Evolutionary conservation across 2,329 filamentous ascomycete genomes (phyloP), one percentile per base, ranked within the genome.

Genomic region (Diaporthe caulivora): DNA sequence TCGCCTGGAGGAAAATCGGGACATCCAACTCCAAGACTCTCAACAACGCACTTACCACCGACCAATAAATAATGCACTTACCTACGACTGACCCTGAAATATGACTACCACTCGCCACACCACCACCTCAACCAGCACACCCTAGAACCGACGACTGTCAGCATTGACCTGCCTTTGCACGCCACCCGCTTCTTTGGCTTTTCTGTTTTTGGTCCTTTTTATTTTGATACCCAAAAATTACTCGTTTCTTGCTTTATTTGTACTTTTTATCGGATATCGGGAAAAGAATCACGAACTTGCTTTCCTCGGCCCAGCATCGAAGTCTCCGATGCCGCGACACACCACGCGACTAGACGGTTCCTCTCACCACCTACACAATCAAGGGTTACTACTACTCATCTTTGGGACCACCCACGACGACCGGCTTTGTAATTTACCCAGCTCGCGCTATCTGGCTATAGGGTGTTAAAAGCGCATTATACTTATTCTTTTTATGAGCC

Each of bases 171-270:
- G 29, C 55, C 51, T 51, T 60, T 42, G 34, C 51, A 51, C 44
- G 18, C 62, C 62, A 10, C 31, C 37, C 34, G 47, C 47, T 67
- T 57, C 34, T 65, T 44, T 44, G 37, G 62, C 55, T 74, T 37
- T 65, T 58, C 15, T 54, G 24, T 65, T 67, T 18, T 67, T 57
- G 34, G 40, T 51, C 26, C 21, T 26, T 49, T 49, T 64, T 53
- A 65, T 49, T 72, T 72, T 74, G 73, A 74, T 74, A 74, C 73
- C 73, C 73, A 64, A 72, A 58, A 53, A 67, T 53, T 67, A 67
- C 37, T 65, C 17, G 44, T 53, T 54, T 58, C 21, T 67, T 72
- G 34, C 18, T 40, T 74, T 74, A 44, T 58, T 37, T 69, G 31
- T 53, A 53, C 37, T 21, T 17, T 21, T 51, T 67, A 53, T 53